These are phyloP conservation scores for Albizia julibrissin DNA, from an alignment of 306 rosid genomes.

Conservation along the genomic window DNA sequence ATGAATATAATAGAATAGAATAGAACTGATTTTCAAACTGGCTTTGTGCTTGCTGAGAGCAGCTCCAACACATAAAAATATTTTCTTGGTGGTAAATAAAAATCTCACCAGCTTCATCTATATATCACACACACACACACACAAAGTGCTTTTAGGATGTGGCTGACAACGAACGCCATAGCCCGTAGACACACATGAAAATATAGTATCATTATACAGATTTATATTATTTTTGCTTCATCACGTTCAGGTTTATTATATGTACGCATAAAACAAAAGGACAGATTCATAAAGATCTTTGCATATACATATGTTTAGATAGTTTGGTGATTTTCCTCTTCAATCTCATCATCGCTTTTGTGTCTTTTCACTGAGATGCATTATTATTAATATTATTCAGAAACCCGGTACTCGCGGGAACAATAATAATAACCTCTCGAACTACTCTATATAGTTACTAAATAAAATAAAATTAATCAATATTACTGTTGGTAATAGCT, in stretches of 20 bases:
- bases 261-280: neutral
- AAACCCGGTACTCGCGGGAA: neutral
- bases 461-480: too few relatives aligned
- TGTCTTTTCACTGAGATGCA: neutral
- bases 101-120: neutral
- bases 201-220: neutral
- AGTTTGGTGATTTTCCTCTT: neutral
- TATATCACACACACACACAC: neutral
- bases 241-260: neutral
- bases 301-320: neutral
- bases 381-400: neutral
- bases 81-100: neutral
- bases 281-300: neutral
- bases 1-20: neutral
- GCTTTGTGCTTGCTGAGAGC: slow-evolving; percentile 5
- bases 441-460: neutral
- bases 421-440: neutral
- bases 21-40: slow-evolving; percentile 10
- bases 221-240: neutral
- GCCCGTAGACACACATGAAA: neutral
- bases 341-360: neutral
- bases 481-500: too few relatives aligned
- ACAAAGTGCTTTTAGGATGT: neutral
- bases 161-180: slow-evolving; percentile 24
- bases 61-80: neutral